phyloP scores from a whole-genome alignment of 225 moss, liverwort and hornwort species.

The Takakia lepidozioides region DNA sequence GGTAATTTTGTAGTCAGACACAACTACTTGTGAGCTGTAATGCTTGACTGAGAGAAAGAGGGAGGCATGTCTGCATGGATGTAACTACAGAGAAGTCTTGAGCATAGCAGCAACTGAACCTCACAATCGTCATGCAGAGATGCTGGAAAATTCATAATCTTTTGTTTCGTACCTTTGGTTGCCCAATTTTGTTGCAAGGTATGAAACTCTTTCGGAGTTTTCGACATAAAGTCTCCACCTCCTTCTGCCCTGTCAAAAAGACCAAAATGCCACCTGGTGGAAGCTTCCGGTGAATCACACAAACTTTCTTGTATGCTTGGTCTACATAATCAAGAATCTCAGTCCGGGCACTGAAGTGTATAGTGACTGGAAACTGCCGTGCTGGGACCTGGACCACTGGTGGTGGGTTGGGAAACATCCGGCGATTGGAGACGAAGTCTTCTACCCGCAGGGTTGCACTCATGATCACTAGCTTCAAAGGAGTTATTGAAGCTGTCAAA shows the following conservation, averaged over 20 bases:
- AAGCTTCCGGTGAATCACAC: constrained; percentile 85
- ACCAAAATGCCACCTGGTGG: constrained; percentile 96
- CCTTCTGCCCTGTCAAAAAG: constrained; percentile 94
- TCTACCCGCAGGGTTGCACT: constrained; percentile 97
- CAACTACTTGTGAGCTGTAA: no score
- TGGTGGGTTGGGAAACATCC: constrained; percentile 68
- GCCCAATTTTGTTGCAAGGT: constrained; percentile 13
- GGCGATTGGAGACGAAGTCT: constrained; percentile 77
- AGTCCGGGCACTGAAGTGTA: constrained; percentile 88
- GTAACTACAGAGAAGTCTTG: no score
- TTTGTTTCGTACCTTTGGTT: constrained; percentile 26
- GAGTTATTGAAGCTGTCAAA: constrained; percentile 24
- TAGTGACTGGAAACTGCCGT: constrained; percentile 85
- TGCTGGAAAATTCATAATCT: no score
- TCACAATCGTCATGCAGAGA: no score
- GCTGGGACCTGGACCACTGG: constrained; percentile 82
- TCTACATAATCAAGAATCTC: constrained; percentile 83
- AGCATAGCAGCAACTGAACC: no score
- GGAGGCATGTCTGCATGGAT: no score
- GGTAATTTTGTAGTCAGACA: background rate
- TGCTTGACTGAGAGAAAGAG: no score
- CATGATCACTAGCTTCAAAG: constrained; percentile 89
- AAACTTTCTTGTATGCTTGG: constrained; percentile 78
- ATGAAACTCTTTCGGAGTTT: constrained; percentile 59
- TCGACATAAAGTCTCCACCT: constrained; percentile 80